Base-by-base conservation (phyloP, 2,329 filamentous ascomycete genomes). In the Bisporella sp. region DNA sequence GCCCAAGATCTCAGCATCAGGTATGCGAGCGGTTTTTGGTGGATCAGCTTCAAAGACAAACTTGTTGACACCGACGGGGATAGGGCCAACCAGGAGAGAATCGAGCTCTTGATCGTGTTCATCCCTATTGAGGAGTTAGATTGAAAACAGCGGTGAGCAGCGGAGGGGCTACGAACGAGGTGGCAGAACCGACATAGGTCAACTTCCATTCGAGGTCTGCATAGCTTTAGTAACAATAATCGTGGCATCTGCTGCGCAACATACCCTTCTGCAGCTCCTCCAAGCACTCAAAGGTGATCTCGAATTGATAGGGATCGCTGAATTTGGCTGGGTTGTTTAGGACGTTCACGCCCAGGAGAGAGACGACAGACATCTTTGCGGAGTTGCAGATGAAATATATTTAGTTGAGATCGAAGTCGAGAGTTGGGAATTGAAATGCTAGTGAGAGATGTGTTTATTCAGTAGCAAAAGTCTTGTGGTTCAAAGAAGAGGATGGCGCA, bases 91-190 rank as follows among this genome's bases (percentile, higher is more conserved):
- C 48, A 97, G 85, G 52, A 99, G 84, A 28, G 89, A 91, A 72
- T 99, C 93, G 62, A 99, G 90, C 71, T 97, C 93, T 72, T 99
- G 93, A 68, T 99, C 93, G 68, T 97, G 91, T 69, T 97, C 90
- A 67, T 53, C 56, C 40, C 60, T 64, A 52, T n/a, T 29, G 6
- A 47, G 21, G 50, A 54, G 51, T 64, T 54, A 55, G 39, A 37
- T 11, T 43, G 13, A 30, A 13, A 28, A 28, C 45, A 21, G 13
- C 32, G 40, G 31, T 45, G 28, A 29, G 30, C 28, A 48, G 28
- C 21, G 33, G 47, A 46, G 50, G 37, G 48, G 43, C 44, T 59
- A 78, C 87, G 75, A 77, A 95, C 87, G 89, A 96, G 51, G 92
- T 97, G 57, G 95, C 93, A 61, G 93, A 99, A 65, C 93, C 95